Percentiles rank a stretch among this genome's conserved stretches.
Evolutionary conservation across 495 filamentous ascomycete species (phyloP).

Genomic region (Talaromyces trachyspermus): DNA sequence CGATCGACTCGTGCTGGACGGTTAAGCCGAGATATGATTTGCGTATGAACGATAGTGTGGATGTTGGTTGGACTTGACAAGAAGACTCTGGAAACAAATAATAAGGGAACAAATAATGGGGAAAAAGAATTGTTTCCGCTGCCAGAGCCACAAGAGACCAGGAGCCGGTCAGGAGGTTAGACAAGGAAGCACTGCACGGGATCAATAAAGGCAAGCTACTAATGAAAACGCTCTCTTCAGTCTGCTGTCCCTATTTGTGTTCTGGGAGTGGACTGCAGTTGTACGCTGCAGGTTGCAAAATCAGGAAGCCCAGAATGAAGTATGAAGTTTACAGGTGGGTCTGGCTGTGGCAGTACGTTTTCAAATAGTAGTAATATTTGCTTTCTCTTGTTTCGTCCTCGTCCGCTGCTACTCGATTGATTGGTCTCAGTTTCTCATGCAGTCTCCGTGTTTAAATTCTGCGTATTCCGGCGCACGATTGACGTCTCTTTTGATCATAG

Average conservation of each 20-base stretch:
- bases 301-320: too few species aligned
- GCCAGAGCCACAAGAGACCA: not conserved
- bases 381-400: too few species aligned
- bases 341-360: too few species aligned
- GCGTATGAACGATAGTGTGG: not conserved
- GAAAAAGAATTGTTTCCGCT: not conserved
- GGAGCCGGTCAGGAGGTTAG: not conserved
- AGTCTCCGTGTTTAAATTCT: too few species aligned
- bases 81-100: not conserved
- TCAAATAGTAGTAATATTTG: too few species aligned
- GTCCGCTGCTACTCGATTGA: too few species aligned
- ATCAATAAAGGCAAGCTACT: not conserved
- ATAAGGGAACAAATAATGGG: not conserved
- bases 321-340: constrained; percentile 3
- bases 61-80: not conserved
- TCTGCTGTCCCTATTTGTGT: not conserved
- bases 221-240: too few species aligned
- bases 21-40: not conserved
- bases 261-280: constrained; percentile 5
- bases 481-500: too few species aligned
- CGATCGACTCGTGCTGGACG: not conserved
- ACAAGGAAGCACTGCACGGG: too few species aligned
- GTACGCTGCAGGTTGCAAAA: not conserved
- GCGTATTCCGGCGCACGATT: too few species aligned
- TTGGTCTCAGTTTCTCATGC: too few species aligned